phyloP scores from a whole-genome alignment of 2,329 filamentous ascomycete species.

The Aotearoamyces nothofagi region DNA sequence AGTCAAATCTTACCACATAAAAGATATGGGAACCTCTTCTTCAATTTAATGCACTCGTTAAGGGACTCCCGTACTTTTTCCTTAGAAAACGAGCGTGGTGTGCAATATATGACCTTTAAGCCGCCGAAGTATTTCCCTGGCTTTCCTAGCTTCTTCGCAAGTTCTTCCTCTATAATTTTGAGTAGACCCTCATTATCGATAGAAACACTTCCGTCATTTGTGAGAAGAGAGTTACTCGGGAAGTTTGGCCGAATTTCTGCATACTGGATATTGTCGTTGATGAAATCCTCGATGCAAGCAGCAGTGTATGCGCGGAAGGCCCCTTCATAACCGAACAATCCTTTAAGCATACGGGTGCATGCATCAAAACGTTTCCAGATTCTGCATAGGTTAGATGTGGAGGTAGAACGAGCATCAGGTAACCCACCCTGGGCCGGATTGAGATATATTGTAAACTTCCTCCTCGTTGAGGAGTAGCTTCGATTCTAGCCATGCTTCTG shows the following conservation, averaged over 20 bases:
- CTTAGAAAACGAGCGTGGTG: slow-evolving; percentile 42
- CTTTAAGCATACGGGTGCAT: slow-evolving; percentile 58
- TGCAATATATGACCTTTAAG: slow-evolving; percentile 59
- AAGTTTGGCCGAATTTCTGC: slow-evolving; percentile 59
- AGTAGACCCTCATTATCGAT: slow-evolving; percentile 45
- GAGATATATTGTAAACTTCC: slow-evolving; percentile 37
- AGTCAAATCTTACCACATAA: slow-evolving; percentile 42
- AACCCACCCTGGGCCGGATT: slow-evolving; percentile 35
- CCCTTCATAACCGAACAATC: slow-evolving; percentile 50
- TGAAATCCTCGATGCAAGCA: slow-evolving; percentile 43
- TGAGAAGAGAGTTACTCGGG: slow-evolving; percentile 47
- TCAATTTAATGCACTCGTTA: slow-evolving; percentile 45
- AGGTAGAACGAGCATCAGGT: not conserved
- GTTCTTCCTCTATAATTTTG: slow-evolving; percentile 39
- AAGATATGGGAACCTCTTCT: slow-evolving; percentile 36
- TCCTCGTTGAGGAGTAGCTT: slow-evolving; percentile 48
- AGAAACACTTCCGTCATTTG: slow-evolving; percentile 33
- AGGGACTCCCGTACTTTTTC: slow-evolving; percentile 34
- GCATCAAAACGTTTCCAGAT: slow-evolving; percentile 50
- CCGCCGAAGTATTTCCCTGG: slow-evolving; percentile 39
- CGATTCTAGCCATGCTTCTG: slow-evolving; percentile 37
- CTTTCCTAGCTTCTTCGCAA: slow-evolving; percentile 30
- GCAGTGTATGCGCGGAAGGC: slow-evolving; percentile 47
- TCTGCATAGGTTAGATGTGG: slow-evolving; percentile 17
- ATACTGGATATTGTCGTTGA: slow-evolving; percentile 52